Percentiles rank a stretch among this genome's conserved stretches.
Evolutionary conservation across 495 filamentous ascomycete species (phyloP).

Genomic region (Glonium stellatum): DNA sequence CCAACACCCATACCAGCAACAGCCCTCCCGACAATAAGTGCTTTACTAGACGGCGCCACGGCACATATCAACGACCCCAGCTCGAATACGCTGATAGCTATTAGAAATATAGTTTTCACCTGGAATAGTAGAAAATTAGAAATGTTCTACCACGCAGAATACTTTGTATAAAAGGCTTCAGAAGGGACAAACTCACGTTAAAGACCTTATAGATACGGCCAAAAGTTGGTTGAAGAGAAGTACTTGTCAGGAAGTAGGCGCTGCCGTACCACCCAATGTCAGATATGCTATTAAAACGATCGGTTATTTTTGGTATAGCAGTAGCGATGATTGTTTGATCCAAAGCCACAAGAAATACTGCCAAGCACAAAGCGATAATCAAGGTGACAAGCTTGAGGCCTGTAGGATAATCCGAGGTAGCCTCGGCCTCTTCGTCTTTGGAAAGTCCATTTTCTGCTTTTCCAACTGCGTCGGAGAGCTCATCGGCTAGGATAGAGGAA

Average conservation of each 20-base stretch:
- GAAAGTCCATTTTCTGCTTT: background rate
- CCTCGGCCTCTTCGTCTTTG: background rate
- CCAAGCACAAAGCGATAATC: slow-evolving; percentile 28
- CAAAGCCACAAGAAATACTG: slow-evolving; percentile 52
- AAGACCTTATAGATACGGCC: slow-evolving; percentile 8
- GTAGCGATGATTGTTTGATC: slow-evolving; percentile 48
- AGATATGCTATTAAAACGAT: slow-evolving; percentile 9
- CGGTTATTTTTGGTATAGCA: slow-evolving; percentile 11
- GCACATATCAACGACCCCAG: slow-evolving; percentile 76
- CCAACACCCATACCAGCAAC: slow-evolving; percentile 74
- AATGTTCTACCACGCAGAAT: background rate
- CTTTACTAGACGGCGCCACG: slow-evolving; percentile 61
- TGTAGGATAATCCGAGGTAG: background rate
- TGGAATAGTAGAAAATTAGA: background rate
- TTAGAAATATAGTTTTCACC: slow-evolving; percentile 59
- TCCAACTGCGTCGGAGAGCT: background rate
- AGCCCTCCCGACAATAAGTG: slow-evolving; percentile 75
- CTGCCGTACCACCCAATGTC: slow-evolving; percentile 15
- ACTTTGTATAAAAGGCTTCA: background rate
- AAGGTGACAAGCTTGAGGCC: slow-evolving; percentile 9
- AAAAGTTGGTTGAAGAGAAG: background rate
- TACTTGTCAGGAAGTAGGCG: slow-evolving; percentile 9
- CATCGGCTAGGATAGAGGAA: background rate
- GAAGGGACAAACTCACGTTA: background rate
- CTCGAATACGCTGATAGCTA: slow-evolving; percentile 70